Percentiles rank a stretch among this genome's conserved stretches.
Evolutionary conservation across 225 moss, liverwort and hornwort genomes (phyloP).

Genomic region (Marchantia polymorpha): DNA sequence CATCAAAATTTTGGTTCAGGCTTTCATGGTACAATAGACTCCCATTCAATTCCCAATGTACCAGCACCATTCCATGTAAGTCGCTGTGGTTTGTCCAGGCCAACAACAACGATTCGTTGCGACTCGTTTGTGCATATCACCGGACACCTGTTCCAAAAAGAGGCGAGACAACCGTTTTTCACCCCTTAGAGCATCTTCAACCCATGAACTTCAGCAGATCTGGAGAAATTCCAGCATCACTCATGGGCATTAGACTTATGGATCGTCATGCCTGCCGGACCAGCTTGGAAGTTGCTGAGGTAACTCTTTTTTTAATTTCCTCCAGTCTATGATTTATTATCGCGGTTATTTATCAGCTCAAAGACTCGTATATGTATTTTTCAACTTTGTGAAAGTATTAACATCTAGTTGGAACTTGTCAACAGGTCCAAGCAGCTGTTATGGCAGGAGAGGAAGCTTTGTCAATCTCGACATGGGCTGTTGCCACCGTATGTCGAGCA

Average conservation of each 20-base stretch:
- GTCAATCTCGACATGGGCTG: slow-evolving; percentile 77
- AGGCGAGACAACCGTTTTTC: slow-evolving; percentile 61
- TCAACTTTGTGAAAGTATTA: slow-evolving; percentile 10
- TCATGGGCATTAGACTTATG: slow-evolving; percentile 47
- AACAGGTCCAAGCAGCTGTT: slow-evolving; percentile 69
- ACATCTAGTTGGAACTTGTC: background rate
- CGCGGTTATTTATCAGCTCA: background rate
- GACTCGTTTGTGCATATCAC: slow-evolving; percentile 82
- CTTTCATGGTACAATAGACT: no score
- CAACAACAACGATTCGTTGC: slow-evolving; percentile 84
- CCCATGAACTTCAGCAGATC: slow-evolving; percentile 58
- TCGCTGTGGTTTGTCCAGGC: slow-evolving; percentile 40
- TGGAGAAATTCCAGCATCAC: slow-evolving; percentile 37
- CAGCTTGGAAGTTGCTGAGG: slow-evolving; percentile 92
- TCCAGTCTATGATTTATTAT: no score
- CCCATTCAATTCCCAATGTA: background rate
- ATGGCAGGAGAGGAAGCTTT: slow-evolving; percentile 88
- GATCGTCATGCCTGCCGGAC: slow-evolving; percentile 54
- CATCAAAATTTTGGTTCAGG: no score
- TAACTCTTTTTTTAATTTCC: slow-evolving; percentile 14
- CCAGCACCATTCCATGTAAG: no score
- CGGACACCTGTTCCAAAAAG: slow-evolving; percentile 61
- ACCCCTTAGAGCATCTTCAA: slow-evolving; percentile 76
- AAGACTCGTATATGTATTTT: background rate
- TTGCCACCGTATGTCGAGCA: slow-evolving; percentile 87